Evolutionary conservation across 148 eudicot species (phyloP).

Genomic region (Cornus kousa): DNA sequence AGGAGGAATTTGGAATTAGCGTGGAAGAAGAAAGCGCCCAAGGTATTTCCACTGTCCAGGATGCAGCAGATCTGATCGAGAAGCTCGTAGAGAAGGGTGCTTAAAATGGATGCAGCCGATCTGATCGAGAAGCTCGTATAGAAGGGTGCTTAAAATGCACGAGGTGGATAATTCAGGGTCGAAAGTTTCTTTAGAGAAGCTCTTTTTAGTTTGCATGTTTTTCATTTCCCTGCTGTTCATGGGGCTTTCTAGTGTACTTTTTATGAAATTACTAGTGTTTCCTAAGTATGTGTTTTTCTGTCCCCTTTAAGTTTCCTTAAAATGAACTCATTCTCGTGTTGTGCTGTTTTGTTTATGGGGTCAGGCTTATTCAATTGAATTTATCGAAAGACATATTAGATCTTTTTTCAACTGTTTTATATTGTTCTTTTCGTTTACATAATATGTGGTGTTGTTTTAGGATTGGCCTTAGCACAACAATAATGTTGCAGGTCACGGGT

Average conservation of each 20-base stretch:
- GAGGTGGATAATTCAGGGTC: background rate
- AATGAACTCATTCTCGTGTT: background rate
- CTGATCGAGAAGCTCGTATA: constrained; percentile 49
- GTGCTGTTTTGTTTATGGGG: background rate
- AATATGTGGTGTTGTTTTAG: background rate
- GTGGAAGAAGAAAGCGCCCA: constrained; percentile 66
- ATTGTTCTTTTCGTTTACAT: background rate
- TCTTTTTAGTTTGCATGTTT: background rate
- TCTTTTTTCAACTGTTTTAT: background rate
- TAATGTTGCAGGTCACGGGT: too few relatives aligned
- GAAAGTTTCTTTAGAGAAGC: background rate
- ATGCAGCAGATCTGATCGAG: constrained; percentile 64
- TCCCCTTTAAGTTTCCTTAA: background rate
- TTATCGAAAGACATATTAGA: background rate
- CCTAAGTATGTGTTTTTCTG: background rate
- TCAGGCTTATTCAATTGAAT: background rate
- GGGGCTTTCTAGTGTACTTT: background rate
- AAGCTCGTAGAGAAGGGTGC: constrained; percentile 28
- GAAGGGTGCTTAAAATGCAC: constrained; percentile 9
- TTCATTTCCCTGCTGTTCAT: background rate
- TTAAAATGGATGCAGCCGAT: constrained; percentile 49
- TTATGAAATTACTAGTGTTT: background rate
- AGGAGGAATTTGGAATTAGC: constrained; percentile 55
- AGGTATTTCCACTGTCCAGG: constrained; percentile 55
- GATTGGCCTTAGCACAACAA: too few relatives aligned